Percentiles rank a stretch among this genome's conserved stretches.
Conservation (phyloP, 2,329 filamentous ascomycete species). For the Pestalotiopsis sp. region DNA sequence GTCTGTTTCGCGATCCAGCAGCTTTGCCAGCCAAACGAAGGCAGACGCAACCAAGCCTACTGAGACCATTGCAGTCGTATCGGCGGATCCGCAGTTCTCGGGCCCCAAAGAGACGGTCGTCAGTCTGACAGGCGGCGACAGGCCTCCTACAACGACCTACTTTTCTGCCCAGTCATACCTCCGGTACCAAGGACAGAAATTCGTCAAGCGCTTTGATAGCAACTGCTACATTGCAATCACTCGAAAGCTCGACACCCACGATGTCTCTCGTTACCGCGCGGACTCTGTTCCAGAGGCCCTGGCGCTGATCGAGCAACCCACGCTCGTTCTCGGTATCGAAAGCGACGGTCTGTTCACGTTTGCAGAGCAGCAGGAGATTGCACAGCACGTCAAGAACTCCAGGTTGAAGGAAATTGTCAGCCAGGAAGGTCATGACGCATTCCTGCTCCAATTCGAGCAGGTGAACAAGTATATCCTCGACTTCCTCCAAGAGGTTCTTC, state of each 20-base stretch:
- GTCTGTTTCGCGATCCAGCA: constrained; percentile 50
- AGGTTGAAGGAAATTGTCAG: constrained; percentile 86
- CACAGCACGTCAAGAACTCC: constrained; percentile 76
- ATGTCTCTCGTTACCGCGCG: constrained; percentile 81
- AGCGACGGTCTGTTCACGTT: constrained; percentile 96
- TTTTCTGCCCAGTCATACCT: constrained; percentile 98
- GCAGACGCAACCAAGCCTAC: constrained; percentile 29
- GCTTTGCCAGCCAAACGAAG: constrained; percentile 33
- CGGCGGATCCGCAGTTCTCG: constrained; percentile 69
- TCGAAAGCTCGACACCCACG: constrained; percentile 95
- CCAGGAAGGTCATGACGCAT: constrained; percentile 94
- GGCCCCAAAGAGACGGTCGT: constrained; percentile 53
- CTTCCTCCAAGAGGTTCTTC: constrained; percentile 81
- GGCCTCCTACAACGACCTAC: constrained; percentile 71
- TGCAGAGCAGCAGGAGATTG: constrained; percentile 92
- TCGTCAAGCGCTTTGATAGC: constrained; percentile 94
- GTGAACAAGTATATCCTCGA: constrained; percentile 86
- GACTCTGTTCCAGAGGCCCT: constrained; percentile 73
- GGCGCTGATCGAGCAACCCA: constrained; percentile 82
- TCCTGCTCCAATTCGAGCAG: constrained; percentile 95
- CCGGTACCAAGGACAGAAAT: constrained; percentile 94
- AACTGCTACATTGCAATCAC: constrained; percentile 99
- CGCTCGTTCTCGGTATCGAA: constrained; percentile 90
- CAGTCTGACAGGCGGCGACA: constrained; percentile 52
- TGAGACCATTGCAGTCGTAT: constrained; percentile 31